Conservation (phyloP, 2,329 filamentous ascomycete genomes). For the Pyrenochaeta sp. region DNA sequence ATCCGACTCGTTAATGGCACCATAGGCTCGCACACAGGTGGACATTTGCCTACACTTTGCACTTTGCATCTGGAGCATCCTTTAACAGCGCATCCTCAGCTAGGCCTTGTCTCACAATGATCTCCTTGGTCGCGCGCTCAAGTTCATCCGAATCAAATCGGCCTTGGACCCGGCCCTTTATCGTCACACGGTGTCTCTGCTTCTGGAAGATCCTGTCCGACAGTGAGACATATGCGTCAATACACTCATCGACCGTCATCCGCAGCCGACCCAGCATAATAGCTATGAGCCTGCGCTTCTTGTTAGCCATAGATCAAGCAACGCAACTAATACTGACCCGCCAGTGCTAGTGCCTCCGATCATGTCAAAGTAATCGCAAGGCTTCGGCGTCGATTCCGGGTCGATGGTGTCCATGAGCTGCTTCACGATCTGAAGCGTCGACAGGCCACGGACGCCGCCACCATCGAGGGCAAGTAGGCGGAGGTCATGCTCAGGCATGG, state of each 20-base stretch:
- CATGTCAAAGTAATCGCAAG: no score
- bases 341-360: no score
- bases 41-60: slow-evolving; percentile 11
- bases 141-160: slow-evolving; percentile 30
- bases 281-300: slow-evolving; percentile 17
- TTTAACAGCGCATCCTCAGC: slow-evolving; percentile 15
- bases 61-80: slow-evolving; percentile 2
- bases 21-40: not conserved
- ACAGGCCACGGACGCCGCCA: no score
- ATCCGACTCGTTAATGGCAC: not conserved
- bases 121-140: slow-evolving; percentile 14
- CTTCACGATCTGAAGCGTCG: no score
- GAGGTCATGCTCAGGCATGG: no score
- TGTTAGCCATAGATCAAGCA: no score
- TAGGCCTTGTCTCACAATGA: slow-evolving; percentile 18
- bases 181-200: slow-evolving; percentile 10
- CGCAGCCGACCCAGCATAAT: slow-evolving; percentile 17
- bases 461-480: no score
- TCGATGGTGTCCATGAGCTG: no score
- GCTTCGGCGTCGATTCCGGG: no score
- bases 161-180: slow-evolving; percentile 17
- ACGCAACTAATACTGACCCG: no score
- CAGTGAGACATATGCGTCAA: slow-evolving; percentile 9
- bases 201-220: slow-evolving; percentile 19
- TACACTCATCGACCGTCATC: slow-evolving; percentile 12